Evolutionary conservation across 2,329 filamentous ascomycete species (phyloP).

Genomic region (Diaporthe sp.): DNA sequence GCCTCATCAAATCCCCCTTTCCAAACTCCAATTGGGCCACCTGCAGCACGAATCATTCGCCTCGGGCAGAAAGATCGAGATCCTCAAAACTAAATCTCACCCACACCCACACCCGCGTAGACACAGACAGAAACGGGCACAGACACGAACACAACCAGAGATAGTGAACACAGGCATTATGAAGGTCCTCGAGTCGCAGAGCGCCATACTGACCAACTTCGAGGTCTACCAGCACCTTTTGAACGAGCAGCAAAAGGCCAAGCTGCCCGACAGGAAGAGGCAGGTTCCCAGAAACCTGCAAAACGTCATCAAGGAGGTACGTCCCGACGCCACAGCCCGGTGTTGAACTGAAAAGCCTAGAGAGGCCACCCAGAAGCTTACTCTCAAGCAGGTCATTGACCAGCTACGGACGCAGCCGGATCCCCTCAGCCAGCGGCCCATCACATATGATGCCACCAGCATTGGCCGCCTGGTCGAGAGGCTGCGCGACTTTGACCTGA

Average conservation of each 20-base stretch:
- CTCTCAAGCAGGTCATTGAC: conserved; percentile 65
- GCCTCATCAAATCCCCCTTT: background rate
- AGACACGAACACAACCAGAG: background rate
- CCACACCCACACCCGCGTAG: background rate
- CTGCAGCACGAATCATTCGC: conserved; percentile 9
- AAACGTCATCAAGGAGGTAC: conserved; percentile 75
- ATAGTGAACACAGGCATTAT: conserved; percentile 53
- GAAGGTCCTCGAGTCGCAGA: conserved; percentile 81
- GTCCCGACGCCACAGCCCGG: conserved; percentile 37
- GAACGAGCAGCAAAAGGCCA: conserved; percentile 67
- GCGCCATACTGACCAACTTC: conserved; percentile 78
- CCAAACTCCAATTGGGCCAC: background rate
- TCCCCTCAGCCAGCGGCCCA: conserved; percentile 68
- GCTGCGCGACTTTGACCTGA: conserved; percentile 70
- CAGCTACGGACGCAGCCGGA: conserved; percentile 69
- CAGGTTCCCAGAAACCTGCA: conserved; percentile 70
- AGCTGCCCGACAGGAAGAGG: conserved; percentile 51
- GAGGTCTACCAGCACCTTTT: conserved; percentile 78
- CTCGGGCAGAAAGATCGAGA: background rate
- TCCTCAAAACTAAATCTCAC: background rate
- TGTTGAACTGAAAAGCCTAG: background rate
- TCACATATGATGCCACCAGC: conserved; percentile 65
- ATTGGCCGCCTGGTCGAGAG: conserved; percentile 68
- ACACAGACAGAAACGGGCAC: background rate
- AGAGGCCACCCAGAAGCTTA: conserved; percentile 32